phyloP scores from a whole-genome alignment of 2,329 filamentous ascomycete genomes.

The Fusarium sp. region DNA sequence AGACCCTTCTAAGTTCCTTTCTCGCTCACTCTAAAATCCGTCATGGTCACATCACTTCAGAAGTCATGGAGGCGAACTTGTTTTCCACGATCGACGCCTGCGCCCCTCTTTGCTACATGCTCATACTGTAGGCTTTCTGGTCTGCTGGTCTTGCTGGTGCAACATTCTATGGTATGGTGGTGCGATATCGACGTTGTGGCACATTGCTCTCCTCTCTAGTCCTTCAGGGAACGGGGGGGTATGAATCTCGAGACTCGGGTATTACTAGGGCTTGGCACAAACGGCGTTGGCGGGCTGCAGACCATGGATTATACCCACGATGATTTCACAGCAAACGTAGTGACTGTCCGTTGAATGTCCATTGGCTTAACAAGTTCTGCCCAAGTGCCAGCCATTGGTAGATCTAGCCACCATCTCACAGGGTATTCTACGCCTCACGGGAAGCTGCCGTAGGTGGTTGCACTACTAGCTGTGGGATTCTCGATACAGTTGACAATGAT shows the following conservation, averaged over 20 bases:
- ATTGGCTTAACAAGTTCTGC: conserved; percentile 20
- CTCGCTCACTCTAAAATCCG: neutral
- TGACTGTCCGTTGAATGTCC: conserved; percentile 1
- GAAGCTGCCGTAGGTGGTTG: conserved; percentile 26
- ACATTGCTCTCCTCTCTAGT: neutral
- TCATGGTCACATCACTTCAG: conserved; percentile 29
- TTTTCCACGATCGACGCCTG: conserved; percentile 22
- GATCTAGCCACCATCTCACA: conserved; percentile 4
- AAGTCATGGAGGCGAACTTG: conserved; percentile 14
- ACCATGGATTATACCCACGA: neutral
- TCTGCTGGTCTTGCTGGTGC: conserved; percentile 14
- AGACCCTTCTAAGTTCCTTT: conserved; percentile 8
- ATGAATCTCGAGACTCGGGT: conserved; percentile 13
- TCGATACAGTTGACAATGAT: conserved; percentile 21
- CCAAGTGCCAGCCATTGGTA: neutral
- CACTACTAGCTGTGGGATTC: conserved; percentile 17
- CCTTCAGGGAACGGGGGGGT: conserved; percentile 5
- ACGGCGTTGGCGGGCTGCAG: conserved; percentile 9
- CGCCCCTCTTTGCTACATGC: conserved; percentile 30
- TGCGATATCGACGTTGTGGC: conserved; percentile 33
- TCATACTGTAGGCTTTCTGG: conserved; percentile 7
- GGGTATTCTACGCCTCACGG: conserved; percentile 19
- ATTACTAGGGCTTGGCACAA: conserved; percentile 27
- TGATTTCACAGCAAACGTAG: conserved; percentile 11
- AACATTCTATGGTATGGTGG: conserved; percentile 27